Base-by-base conservation (phyloP, 208 protist genomes). In the Herpetomonas samuelpessoai region DNA sequence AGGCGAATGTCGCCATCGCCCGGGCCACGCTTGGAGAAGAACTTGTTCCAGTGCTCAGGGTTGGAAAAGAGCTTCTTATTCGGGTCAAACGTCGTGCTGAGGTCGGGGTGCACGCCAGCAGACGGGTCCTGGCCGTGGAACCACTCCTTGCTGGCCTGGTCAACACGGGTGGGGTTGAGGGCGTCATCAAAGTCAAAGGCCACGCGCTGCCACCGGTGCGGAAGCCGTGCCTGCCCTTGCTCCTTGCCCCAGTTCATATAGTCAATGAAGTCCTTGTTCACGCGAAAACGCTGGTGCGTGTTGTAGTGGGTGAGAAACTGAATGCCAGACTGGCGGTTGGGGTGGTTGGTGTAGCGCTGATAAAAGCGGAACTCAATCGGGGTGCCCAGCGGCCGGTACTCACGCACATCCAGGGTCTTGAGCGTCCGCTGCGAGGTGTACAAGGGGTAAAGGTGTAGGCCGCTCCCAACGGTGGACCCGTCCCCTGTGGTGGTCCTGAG, bases 301-400 rank as follows among this genome's bases (percentile, higher is more conserved):
- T 83, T 87, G 76, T 92, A 93, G 73, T 96, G 89, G 10, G 89
- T 96, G 50, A 93, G 73, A 53, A 96, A 96, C 65, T 96, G 89
- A 24, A 96, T 65, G 10, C 89, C 89, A 4, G 89, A 96, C 56
- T 91, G 79, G 2, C 84, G 72, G 62, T 96, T 93, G 7, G 89
- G 89, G 70, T 96, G 83, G 61, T 92, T 96, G 22, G 89, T 71
- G 68, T 96, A 96, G 31, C 89, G 89, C 71, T 96, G 89, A 63
- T 96, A 96, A 61, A 96, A 96, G 54, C 89, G 86, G 48, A 96
- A 93, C 68, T 96, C 89, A 57, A 96, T 92, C 21, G 89, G 89
- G n/a, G 73, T 86, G 27, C 71, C 83, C 21, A 96, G 65, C 2
- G 86, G 89, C 16, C 80, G 76, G 55, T 93, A 93, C 59, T 93